Evolutionary conservation across 2,329 filamentous ascomycete species (phyloP).

Genomic region (Colletotrichum eremochloae): DNA sequence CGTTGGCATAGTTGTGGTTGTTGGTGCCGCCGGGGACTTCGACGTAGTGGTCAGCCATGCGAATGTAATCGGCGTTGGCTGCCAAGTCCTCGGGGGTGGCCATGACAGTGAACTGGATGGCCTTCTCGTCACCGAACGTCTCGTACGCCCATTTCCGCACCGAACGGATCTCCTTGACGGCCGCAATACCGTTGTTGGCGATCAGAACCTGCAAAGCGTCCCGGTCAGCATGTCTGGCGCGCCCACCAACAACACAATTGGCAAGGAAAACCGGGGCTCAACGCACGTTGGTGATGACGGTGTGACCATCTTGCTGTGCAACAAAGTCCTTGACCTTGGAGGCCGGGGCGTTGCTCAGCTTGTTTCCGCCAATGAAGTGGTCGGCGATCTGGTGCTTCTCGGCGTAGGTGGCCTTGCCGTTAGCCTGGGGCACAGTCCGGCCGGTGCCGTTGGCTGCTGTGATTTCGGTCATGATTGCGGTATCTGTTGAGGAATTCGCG

Average conservation of each 20-base stretch:
- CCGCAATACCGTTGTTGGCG: slow-evolving; percentile 99
- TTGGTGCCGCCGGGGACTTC: slow-evolving; percentile 99
- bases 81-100: slow-evolving; percentile 97
- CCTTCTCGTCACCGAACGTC: slow-evolving; percentile 97
- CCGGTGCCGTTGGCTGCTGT: slow-evolving; percentile 58
- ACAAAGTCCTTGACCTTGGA: slow-evolving; percentile 98
- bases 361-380: slow-evolving; percentile 98
- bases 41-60: slow-evolving; percentile 99
- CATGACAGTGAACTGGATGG: slow-evolving; percentile 99
- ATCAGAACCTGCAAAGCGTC: slow-evolving; percentile 81
- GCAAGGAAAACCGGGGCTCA: neutral
- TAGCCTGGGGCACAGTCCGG: slow-evolving; percentile 65
- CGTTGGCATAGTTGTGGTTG: slow-evolving; percentile 99
- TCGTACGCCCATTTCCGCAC: slow-evolving; percentile 99
- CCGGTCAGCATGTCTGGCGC: slow-evolving; percentile 25
- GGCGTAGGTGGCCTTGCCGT: slow-evolving; percentile 77
- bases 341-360: slow-evolving; percentile 82
- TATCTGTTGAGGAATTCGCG: slow-evolving; percentile 26
- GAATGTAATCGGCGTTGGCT: slow-evolving; percentile 98
- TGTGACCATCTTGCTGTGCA: slow-evolving; percentile 88
- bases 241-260: neutral
- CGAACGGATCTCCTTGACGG: slow-evolving; percentile 98
- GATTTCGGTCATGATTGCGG: slow-evolving; percentile 63
- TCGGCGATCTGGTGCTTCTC: slow-evolving; percentile 86
- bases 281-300: slow-evolving; percentile 96